These are phyloP conservation scores for Talaromyces thailandensis DNA, from an alignment of 495 filamentous ascomycete genomes.

Conservation along the genomic window DNA sequence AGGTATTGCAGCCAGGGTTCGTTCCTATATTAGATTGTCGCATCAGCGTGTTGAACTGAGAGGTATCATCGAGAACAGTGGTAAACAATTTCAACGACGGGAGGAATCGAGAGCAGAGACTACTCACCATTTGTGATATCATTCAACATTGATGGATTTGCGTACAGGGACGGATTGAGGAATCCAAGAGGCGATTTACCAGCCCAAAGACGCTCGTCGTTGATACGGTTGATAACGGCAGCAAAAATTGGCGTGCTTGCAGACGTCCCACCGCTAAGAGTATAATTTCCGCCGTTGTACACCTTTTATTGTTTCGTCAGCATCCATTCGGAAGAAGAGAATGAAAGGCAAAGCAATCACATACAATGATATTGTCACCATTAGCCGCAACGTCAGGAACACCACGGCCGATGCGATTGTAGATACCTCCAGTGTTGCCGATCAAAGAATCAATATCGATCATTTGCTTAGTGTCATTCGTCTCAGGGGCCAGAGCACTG, in stretches of 20 bases:
- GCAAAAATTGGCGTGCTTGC: conserved; percentile 37
- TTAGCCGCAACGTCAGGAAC: conserved; percentile 26
- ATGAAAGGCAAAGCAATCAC: not conserved
- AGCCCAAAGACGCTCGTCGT: conserved; percentile 33
- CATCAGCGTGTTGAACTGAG: not conserved
- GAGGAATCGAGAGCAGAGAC: not conserved
- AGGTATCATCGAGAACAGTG: not conserved
- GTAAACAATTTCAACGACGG: too few species aligned
- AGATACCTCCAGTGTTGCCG: conserved; percentile 13
- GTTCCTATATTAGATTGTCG: conserved; percentile 22
- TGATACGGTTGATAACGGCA: conserved; percentile 33
- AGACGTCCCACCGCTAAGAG: conserved; percentile 31
- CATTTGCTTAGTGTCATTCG: conserved; percentile 13
- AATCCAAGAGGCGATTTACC: conserved; percentile 45
- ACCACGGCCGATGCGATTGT: conserved; percentile 21
- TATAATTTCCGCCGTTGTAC: conserved; percentile 10
- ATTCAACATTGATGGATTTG: conserved; percentile 33
- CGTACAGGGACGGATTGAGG: conserved; percentile 42
- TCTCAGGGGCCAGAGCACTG: conserved; percentile 30
- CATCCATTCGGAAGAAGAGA: not conserved
- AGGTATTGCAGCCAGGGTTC: conserved; percentile 37
- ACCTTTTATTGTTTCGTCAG: not conserved
- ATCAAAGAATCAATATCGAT: conserved; percentile 20
- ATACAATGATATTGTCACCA: conserved; percentile 16
- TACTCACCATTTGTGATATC: conserved; percentile 41